Evolutionary conservation across 768 basidiomycete species (phyloP).

Genomic region (Ramaria sp.): DNA sequence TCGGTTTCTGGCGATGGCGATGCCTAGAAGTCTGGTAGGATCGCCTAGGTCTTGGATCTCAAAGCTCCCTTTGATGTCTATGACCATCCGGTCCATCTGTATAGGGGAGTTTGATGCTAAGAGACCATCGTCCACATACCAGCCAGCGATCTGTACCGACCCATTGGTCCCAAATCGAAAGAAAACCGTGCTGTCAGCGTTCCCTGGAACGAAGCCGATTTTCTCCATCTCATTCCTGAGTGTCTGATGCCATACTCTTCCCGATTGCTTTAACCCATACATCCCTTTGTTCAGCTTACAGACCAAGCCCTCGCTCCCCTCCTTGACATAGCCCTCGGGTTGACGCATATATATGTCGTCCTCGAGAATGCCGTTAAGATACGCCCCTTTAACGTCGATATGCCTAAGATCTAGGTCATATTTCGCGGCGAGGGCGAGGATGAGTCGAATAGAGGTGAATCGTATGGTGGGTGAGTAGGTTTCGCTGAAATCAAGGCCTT

Average conservation of each 20-base stretch:
- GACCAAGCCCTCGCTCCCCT: constrained; percentile 10
- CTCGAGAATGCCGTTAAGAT: constrained; percentile 22
- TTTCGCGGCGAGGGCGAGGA: constrained; percentile 25
- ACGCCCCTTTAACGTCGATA: constrained; percentile 31
- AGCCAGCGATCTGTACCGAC: too few relatives aligned
- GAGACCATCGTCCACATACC: not conserved
- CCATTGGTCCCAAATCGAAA: too few relatives aligned
- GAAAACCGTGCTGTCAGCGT: too few relatives aligned
- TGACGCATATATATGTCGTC: constrained; percentile 27
- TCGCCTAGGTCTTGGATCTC: not conserved
- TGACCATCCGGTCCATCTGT: too few relatives aligned
- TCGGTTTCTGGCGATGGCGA: not conserved
- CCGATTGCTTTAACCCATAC: constrained; percentile 22
- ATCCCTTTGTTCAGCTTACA: constrained; percentile 18
- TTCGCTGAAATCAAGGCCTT: constrained; percentile 18
- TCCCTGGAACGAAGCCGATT: too few relatives aligned
- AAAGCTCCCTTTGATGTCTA: too few relatives aligned
- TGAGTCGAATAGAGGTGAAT: constrained; percentile 20
- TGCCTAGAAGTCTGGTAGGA: not conserved
- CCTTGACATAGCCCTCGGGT: constrained; percentile 19
- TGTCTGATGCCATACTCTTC: too few relatives aligned
- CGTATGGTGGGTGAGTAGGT: constrained; percentile 11
- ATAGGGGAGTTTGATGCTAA: not conserved
- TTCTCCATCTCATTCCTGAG: too few relatives aligned
- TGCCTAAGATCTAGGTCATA: constrained; percentile 27